Evolutionary conservation across 2,329 filamentous ascomycete species (phyloP), one percentile per base, ranked within the genome.

Genomic region (Colletotrichum neosansevieriae): DNA sequence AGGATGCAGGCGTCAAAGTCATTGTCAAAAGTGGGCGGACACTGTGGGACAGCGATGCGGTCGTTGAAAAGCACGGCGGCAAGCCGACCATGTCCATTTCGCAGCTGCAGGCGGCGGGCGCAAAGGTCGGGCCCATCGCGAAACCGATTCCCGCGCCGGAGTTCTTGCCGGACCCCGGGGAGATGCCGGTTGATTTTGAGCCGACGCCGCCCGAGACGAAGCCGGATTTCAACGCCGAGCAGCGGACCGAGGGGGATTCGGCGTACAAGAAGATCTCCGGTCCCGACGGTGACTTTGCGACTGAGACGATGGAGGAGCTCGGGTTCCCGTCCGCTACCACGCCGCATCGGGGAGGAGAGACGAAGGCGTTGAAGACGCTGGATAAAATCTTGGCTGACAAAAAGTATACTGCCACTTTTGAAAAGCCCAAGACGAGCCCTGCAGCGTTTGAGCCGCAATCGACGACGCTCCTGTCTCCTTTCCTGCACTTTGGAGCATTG

Each of bases 11-110:
- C 1, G 89, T 94, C 1, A 76, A 91, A 73, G 89, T 94, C 19
- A 81, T 94, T n/a, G 79, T 86, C 11, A 84, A 81, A 57, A 84
- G 82, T 24, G 92, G 92, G 0, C 82, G 92, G 45, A 94, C 91
- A 4, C 80, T 94, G 7, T 94, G 91, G 83, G 91, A 94, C 77
- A 88, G 88, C 40, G 91, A 94, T 75, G 86, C 89, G 24, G 74
- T 94, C 36, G 89, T 93, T 6, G 83, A 85, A 57, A 82, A 86
- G 58, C 88, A 94, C 76, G 83, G 85, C 17, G 88, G 88, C 0
- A 91, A 91, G 74, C 91, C 92, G 1, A 93, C 91, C 2, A 93
- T 94, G 91, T 92, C 87, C 64, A 92, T 92, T 29, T 81, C 80
- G 1, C 91, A 93, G 75, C 84, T 94, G 0, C 85, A 90, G 73